Base-by-base conservation (phyloP, 176 grass and related monocot genomes). In the Musa beccarii region DNA sequence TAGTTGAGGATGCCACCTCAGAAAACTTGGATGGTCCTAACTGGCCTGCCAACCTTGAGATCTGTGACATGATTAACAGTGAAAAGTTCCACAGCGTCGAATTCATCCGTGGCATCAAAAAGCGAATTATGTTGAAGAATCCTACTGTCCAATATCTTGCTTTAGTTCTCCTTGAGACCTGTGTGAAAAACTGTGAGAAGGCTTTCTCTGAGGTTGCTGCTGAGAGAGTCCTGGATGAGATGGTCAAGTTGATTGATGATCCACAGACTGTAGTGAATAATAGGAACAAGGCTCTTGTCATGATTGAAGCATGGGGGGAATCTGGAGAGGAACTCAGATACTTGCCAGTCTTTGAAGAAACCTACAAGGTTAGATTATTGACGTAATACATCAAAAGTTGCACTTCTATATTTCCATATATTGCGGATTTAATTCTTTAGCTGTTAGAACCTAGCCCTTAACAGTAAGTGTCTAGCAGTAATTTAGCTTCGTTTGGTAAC, bases 151-250 rank as follows among this genome's bases (percentile, higher is more conserved):
- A 96, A 72, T 96, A 87, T 80, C 89, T 92, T 29, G 73, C 92
- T 20, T 68, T 96, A n/a, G 85, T 92, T 2, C 85, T 96, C 34
- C 89, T 96, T 26, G 92, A 96, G 82, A 96, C 92, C 9, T 85
- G 88, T 72, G 92, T 96, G 51, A 96, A 92, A 78, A 96, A 96
- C 82, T 92, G 92, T 10, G 92, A 96, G 85, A 92, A 92, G 80
- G 87, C 92, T 49, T 96, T 96, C 77, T 96, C 92, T 0, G 92
- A 92, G 85, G 83, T 96, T 68, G 92, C 92, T 2, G 89, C 92
- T 5, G 92, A 96, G 83, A 77, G 89, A 57, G 78, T 96, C 49
- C 89, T 96, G 63, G 92, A 96, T 79, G 92, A 96, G 83, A 92
- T 96, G 89, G 92, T 92, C 55, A 89, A 61, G 68, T 53, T 96